Percentiles rank a stretch among this genome's conserved stretches.
phyloP scores from a whole-genome alignment of 257 asterid genomes.

The Leonotis leonurus region DNA sequence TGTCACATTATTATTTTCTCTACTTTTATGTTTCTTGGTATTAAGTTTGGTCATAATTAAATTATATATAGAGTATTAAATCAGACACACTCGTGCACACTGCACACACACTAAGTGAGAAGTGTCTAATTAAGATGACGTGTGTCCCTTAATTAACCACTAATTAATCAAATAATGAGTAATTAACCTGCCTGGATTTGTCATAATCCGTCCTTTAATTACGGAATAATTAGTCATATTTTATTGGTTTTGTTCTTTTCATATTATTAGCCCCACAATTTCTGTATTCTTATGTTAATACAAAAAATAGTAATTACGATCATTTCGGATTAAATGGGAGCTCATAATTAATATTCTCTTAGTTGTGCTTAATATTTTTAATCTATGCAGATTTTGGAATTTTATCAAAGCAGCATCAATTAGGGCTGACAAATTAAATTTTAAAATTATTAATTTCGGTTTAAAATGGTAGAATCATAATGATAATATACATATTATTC shows the following conservation, averaged over 20 bases:
- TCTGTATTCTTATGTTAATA: not conserved
- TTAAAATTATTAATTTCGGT: not conserved
- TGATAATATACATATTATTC: too few relatives aligned
- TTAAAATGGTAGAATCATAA: not conserved
- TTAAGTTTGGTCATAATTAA: slow-evolving; percentile 11
- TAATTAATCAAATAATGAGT: not conserved
- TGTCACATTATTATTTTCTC: not conserved
- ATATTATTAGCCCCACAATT: slow-evolving; percentile 1
- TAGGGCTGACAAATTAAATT: not conserved
- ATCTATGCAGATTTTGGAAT: not conserved
- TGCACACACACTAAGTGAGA: not conserved
- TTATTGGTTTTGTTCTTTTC: not conserved
- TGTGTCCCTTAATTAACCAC: slow-evolving; percentile 3
- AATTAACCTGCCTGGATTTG: slow-evolving; percentile 9
- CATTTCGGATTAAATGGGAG: not conserved
- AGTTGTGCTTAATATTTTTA: not conserved
- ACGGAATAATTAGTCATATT: not conserved
- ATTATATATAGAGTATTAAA: too few relatives aligned
- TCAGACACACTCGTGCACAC: slow-evolving; percentile 11
- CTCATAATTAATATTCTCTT: slow-evolving; percentile 3
- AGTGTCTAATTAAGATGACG: not conserved
- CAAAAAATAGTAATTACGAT: not conserved
- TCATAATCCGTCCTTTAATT: not conserved
- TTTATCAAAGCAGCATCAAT: not conserved
- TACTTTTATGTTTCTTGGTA: not conserved